Percentiles rank a stretch among this genome's conserved stretches.
Conservation (phyloP, 1,284 basidiomycete genomes). For the Hemileia vastatrix region DNA sequence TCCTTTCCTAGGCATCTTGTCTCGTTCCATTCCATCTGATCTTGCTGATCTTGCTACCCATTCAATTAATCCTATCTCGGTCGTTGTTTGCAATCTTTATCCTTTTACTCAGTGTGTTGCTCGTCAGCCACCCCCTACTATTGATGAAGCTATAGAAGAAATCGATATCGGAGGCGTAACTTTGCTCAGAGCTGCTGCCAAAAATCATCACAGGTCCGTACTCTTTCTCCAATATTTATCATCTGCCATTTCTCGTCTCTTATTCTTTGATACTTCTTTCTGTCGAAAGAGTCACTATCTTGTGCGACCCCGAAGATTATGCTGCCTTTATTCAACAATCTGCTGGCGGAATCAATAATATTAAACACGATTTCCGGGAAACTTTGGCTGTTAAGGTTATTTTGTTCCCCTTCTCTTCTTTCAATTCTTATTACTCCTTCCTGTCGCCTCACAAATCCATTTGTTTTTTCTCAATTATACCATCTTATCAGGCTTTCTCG, state of each 20-base stretch:
- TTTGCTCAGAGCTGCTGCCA: slow-evolving; percentile 91
- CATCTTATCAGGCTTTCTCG: slow-evolving; percentile 62
- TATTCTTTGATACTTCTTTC: neutral
- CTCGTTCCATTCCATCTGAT: slow-evolving; percentile 76
- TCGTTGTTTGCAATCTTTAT: slow-evolving; percentile 98
- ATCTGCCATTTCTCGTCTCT: neutral
- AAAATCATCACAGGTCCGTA: slow-evolving; percentile 67
- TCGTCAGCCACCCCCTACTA: slow-evolving; percentile 72
- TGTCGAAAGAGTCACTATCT: slow-evolving; percentile 64
- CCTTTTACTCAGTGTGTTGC: slow-evolving; percentile 84
- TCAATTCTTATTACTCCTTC: no score
- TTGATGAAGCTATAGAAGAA: slow-evolving; percentile 90
- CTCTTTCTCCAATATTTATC: neutral
- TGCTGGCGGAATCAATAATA: slow-evolving; percentile 58
- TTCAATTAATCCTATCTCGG: slow-evolving; percentile 75
- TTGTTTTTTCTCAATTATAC: no score
- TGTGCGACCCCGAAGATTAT: slow-evolving; percentile 94
- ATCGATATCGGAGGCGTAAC: slow-evolving; percentile 99
- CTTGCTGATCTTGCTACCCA: slow-evolving; percentile 69
- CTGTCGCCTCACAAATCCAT: neutral
- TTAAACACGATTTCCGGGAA: slow-evolving; percentile 61
- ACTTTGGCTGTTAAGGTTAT: slow-evolving; percentile 70
- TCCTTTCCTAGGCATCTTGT: slow-evolving; percentile 64
- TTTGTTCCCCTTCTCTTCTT: slow-evolving; percentile 13
- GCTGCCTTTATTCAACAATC: slow-evolving; percentile 66